Conservation (phyloP, 768 basidiomycete genomes). For the Filobasidium floriforme region DNA sequence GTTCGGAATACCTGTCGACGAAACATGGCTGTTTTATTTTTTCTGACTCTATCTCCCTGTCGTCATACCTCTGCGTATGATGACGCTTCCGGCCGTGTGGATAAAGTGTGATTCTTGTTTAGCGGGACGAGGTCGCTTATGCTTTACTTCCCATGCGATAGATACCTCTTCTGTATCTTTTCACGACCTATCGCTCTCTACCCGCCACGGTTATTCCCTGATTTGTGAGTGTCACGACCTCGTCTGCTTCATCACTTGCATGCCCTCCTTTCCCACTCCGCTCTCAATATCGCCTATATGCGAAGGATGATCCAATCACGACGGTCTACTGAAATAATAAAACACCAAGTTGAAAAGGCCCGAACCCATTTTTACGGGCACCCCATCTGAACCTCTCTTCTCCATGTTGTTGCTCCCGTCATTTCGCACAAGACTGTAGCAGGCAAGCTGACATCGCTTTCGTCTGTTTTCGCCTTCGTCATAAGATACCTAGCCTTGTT, state of each 20-base stretch:
- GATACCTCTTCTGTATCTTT: not conserved
- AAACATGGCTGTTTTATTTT: slow-evolving; percentile 23
- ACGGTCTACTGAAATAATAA: slow-evolving; percentile 19
- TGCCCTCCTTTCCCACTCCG: not conserved
- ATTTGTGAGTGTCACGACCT: not conserved
- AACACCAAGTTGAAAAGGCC: slow-evolving; percentile 17
- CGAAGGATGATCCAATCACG: slow-evolving; percentile 22
- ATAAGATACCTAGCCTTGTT: too few relatives aligned
- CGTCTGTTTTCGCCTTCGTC: not conserved
- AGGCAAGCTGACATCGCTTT: not conserved
- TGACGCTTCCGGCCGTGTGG: not conserved
- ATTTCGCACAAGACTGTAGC: not conserved
- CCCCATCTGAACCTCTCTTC: slow-evolving; percentile 13
- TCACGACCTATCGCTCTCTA: not conserved
- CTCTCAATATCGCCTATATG: not conserved
- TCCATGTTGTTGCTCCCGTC: not conserved
- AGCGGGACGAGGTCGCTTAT: not conserved
- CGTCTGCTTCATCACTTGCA: not conserved
- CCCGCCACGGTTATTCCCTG: not conserved
- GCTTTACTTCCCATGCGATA: not conserved
- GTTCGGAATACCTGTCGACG: slow-evolving; percentile 15
- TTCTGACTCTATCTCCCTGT: slow-evolving; percentile 12
- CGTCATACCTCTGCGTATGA: not conserved
- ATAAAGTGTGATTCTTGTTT: slow-evolving; percentile 3
- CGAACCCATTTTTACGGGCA: slow-evolving; percentile 19